Conservation (phyloP, 352 stramenopile genomes). For the Pythium myriotylum region DNA sequence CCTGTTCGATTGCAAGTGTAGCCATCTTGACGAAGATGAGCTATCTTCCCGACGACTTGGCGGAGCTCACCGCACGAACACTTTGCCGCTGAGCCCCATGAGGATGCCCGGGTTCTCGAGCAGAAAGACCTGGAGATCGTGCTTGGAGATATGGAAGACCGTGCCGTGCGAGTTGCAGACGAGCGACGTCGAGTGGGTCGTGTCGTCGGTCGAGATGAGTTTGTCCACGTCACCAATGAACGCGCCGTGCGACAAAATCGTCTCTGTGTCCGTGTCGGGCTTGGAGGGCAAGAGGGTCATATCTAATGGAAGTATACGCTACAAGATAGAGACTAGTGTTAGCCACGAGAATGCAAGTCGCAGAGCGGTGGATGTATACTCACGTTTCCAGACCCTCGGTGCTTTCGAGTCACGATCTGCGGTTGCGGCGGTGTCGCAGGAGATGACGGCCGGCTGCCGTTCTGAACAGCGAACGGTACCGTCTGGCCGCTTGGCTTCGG, state of each 20-base stretch:
- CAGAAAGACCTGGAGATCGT: slow-evolving; percentile 71
- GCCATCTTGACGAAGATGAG: slow-evolving; percentile 13
- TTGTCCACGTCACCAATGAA: slow-evolving; percentile 78
- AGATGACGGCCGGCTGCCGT: background rate
- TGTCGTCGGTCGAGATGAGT: slow-evolving; percentile 56
- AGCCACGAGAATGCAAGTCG: background rate
- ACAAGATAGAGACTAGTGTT: background rate
- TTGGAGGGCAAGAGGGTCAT: slow-evolving; percentile 50
- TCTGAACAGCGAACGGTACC: background rate
- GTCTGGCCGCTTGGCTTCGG: slow-evolving; percentile 4
- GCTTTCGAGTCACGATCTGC: slow-evolving; percentile 37
- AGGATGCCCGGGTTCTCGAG: slow-evolving; percentile 78
- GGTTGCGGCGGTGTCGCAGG: slow-evolving; percentile 19
- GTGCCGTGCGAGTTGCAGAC: slow-evolving; percentile 53
- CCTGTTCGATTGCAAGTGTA: slow-evolving; percentile 21
- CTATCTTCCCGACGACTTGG: background rate
- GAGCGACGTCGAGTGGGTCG: slow-evolving; percentile 58
- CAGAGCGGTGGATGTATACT: slow-evolving; percentile 12
- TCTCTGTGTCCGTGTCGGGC: slow-evolving; percentile 42
- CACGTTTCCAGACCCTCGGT: slow-evolving; percentile 61
- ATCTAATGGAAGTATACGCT: slow-evolving; percentile 67
- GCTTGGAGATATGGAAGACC: slow-evolving; percentile 66
- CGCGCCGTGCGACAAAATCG: slow-evolving; percentile 49
- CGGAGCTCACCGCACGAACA: slow-evolving; percentile 45
- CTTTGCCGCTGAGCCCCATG: slow-evolving; percentile 65